These are phyloP conservation scores for Pleurotus tuoliensis DNA, from an alignment of 768 basidiomycete species.

Conservation along the genomic window DNA sequence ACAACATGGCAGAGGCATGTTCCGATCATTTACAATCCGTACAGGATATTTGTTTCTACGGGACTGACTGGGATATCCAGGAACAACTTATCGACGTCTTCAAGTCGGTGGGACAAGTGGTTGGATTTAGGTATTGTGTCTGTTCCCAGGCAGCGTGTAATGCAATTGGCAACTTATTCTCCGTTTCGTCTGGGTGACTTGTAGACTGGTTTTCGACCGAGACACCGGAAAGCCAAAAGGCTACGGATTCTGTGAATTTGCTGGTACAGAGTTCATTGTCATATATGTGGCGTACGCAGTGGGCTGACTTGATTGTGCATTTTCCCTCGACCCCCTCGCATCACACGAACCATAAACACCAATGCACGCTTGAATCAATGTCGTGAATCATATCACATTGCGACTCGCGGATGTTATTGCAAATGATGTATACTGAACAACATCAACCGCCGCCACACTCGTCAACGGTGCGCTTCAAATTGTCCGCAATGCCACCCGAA, in stretches of 20 bases:
- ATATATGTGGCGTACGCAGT: constrained; percentile 9
- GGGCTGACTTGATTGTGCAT: constrained; percentile 35
- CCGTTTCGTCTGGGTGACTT: constrained; percentile 1
- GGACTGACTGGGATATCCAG: constrained; percentile 24
- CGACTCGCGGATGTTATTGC: no score
- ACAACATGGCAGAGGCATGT: constrained; percentile 78
- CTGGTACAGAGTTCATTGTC: constrained; percentile 55
- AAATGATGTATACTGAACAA: no score
- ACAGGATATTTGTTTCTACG: background rate
- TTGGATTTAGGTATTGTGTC: constrained; percentile 72
- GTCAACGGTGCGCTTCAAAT: no score
- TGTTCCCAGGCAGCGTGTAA: background rate
- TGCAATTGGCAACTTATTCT: background rate
- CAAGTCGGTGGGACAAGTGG: constrained; percentile 83
- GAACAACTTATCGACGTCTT: constrained; percentile 87
- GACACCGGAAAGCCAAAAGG: constrained; percentile 94
- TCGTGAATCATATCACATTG: background rate
- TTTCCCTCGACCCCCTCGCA: constrained; percentile 9
- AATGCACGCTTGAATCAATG: constrained; percentile 1
- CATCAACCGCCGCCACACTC: no score
- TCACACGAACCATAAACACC: background rate
- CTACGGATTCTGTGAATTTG: constrained; percentile 92
- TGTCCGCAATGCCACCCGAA: no score
- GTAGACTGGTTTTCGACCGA: constrained; percentile 82
- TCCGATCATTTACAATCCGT: background rate